phyloP scores from a whole-genome alignment of 208 protist genomes.

The Trypanosoma caninum region DNA sequence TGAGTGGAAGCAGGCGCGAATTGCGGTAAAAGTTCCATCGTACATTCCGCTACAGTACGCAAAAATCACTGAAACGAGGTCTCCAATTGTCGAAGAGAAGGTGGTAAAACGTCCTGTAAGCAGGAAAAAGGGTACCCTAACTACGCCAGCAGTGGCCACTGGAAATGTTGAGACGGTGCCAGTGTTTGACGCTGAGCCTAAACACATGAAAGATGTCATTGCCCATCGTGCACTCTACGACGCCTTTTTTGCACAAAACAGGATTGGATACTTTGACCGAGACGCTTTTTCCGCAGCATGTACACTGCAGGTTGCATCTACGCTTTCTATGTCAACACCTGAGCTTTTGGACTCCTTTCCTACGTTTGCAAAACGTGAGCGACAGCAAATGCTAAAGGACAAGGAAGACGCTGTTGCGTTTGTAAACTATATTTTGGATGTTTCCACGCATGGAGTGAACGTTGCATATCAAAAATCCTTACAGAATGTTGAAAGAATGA shows the following conservation, averaged over 20 bases:
- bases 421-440: conserved; percentile 35
- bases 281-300: conserved; percentile 20
- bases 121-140: conserved; percentile 1
- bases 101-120: background rate
- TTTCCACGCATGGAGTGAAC: conserved; percentile 11
- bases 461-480: conserved; percentile 8
- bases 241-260: background rate
- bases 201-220: conserved; percentile 27
- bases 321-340: conserved; percentile 10
- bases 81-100: conserved; percentile 4
- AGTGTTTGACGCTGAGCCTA: conserved; percentile 18
- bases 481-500: background rate
- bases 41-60: conserved; percentile 22
- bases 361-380: conserved; percentile 13
- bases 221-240: conserved; percentile 28
- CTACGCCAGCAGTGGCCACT: background rate
- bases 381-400: conserved; percentile 23
- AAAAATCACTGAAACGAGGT: background rate
- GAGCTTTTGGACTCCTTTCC: conserved; percentile 12
- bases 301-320: conserved; percentile 14
- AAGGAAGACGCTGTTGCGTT: conserved; percentile 22
- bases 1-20: conserved; percentile 13
- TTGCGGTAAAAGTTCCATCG: conserved; percentile 9
- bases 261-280: conserved; percentile 7
- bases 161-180: conserved; percentile 5